Conservation (phyloP, 2,329 filamentous ascomycete species). For the Cercospora canescens region DNA sequence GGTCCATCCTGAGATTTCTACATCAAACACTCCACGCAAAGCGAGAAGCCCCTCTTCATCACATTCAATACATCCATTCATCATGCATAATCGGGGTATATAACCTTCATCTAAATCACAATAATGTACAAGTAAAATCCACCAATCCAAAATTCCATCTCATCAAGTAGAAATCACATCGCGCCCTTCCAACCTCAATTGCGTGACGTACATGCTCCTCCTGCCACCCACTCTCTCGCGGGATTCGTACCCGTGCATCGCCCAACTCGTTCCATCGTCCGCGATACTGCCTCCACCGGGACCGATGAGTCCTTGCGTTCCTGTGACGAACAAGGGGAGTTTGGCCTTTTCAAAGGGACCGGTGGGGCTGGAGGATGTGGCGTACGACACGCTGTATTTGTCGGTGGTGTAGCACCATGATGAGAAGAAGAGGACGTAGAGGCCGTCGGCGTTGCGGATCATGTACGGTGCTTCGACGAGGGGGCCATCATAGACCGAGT, state of each 20-base stretch:
- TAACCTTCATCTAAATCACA: too few species aligned
- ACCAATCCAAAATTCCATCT: background rate
- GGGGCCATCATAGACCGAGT: slow-evolving; percentile 27
- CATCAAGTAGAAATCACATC: slow-evolving; percentile 1
- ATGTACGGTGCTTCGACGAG: slow-evolving; percentile 32
- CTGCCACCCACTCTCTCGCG: slow-evolving; percentile 6
- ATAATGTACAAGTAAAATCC: too few species aligned
- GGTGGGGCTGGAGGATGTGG: slow-evolving; percentile 12
- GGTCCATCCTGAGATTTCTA: too few species aligned
- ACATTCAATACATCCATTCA: too few species aligned
- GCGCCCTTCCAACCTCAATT: background rate
- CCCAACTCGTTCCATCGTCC: slow-evolving; percentile 15
- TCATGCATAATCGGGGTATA: too few species aligned
- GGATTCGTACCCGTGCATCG: slow-evolving; percentile 20
- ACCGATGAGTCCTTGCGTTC: slow-evolving; percentile 30
- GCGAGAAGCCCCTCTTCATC: too few species aligned
- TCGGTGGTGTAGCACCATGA: slow-evolving; percentile 28
- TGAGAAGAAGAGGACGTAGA: slow-evolving; percentile 32
- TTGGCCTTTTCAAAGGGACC: slow-evolving; percentile 16
- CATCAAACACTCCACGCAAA: too few species aligned
- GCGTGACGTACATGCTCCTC: slow-evolving; percentile 19
- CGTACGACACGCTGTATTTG: slow-evolving; percentile 19
- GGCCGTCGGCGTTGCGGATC: slow-evolving; percentile 21
- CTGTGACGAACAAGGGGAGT: slow-evolving; percentile 17
- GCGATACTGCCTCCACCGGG: slow-evolving; percentile 18